These are phyloP conservation scores for Rubia tinctorum DNA, from an alignment of 305 asterid genomes.

Conservation along the genomic window DNA sequence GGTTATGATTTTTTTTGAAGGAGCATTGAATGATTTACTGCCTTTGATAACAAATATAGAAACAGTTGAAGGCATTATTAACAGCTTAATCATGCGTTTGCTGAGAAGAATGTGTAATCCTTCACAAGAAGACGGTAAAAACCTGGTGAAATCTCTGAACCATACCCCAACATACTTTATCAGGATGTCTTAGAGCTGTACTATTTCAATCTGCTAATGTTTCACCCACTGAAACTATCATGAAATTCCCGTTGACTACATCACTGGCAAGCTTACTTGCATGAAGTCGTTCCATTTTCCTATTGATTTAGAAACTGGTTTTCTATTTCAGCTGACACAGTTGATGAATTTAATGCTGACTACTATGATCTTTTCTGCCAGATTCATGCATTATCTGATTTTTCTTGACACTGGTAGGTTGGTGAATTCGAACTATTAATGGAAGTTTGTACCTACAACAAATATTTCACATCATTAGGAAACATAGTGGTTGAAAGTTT, in stretches of 20 bases:
- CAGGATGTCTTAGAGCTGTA: not conserved
- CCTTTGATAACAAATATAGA: conserved; percentile 38
- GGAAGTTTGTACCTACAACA: not conserved
- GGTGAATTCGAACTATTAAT: not conserved
- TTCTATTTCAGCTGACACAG: not conserved
- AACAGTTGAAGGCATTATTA: conserved; percentile 58
- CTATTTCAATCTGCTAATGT: not conserved
- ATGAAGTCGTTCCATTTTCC: not conserved
- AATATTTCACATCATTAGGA: not conserved
- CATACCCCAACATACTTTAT: conserved; percentile 1
- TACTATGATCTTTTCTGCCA: not conserved
- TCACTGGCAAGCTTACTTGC: not conserved
- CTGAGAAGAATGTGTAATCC: conserved; percentile 66
- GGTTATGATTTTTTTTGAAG: conserved; percentile 44
- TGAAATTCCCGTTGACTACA: not conserved
- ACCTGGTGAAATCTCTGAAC: conserved; percentile 18
- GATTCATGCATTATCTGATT: not conserved
- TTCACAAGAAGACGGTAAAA: conserved; percentile 57
- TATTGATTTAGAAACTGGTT: not conserved
- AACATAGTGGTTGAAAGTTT: not conserved
- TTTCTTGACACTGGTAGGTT: not conserved
- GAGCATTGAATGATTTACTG: conserved; percentile 49
- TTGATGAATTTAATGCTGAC: not conserved
- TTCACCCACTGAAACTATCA: not conserved
- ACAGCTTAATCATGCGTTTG: conserved; percentile 65